Evolutionary conservation across 192 early-diverging fungal genomes (phyloP).

Genomic region (Backusella mclennaniae): DNA sequence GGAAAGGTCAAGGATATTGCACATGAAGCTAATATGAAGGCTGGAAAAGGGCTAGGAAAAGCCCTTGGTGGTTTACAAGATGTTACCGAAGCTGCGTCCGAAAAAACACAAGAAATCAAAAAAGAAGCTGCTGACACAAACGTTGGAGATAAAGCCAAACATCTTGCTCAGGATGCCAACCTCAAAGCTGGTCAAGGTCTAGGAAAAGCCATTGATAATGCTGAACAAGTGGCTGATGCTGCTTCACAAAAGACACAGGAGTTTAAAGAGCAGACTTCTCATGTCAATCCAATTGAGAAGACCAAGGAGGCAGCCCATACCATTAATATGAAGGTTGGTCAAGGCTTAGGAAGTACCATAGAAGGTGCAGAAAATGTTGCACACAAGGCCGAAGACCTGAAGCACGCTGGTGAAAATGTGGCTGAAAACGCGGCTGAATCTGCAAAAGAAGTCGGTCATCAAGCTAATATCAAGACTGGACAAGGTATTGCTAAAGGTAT

Average conservation of each 20-base stretch:
- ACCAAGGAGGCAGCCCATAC: slow-evolving; percentile 9
- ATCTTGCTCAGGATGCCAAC: slow-evolving; percentile 6
- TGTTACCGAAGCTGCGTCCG: neutral
- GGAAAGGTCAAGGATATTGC: slow-evolving; percentile 29
- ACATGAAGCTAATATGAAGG: slow-evolving; percentile 31
- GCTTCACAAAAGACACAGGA: slow-evolving; percentile 17
- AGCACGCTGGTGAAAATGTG: neutral
- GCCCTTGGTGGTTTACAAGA: neutral
- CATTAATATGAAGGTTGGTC: neutral
- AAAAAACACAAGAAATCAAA: slow-evolving; percentile 19
- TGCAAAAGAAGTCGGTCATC: slow-evolving; percentile 8
- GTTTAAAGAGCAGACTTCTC: slow-evolving; percentile 6
- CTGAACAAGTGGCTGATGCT: neutral
- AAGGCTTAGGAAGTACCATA: neutral
- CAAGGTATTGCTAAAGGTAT: slow-evolving; percentile 24
- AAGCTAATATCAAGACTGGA: slow-evolving; percentile 25
- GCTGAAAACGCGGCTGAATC: neutral
- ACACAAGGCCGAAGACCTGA: neutral
- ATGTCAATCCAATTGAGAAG: neutral
- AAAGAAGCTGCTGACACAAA: neutral
- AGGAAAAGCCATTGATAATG: neutral
- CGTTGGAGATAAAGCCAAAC: neutral
- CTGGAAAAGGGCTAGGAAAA: slow-evolving; percentile 1
- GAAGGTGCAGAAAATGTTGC: neutral
- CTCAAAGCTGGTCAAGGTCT: neutral